Conservation (phyloP, 257 asterid species). For the Solanum peruvianum region DNA sequence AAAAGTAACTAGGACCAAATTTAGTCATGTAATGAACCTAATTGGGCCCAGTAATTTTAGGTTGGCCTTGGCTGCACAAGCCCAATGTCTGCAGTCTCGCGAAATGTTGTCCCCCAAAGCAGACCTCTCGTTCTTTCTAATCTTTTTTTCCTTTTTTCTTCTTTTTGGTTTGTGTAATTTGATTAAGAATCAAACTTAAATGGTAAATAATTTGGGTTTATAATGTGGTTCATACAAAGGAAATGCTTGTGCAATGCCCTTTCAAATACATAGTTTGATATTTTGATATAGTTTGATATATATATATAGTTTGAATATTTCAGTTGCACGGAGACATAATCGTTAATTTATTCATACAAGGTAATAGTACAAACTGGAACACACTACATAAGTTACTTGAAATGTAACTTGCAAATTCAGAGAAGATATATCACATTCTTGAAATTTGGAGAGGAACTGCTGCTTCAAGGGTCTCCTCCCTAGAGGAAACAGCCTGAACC, state of each 20-base stretch:
- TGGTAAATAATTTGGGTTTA: neutral
- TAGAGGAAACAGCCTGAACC: conserved; percentile 41
- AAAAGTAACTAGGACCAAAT: neutral
- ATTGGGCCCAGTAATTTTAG: neutral
- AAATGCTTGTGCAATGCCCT: neutral
- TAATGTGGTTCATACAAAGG: neutral
- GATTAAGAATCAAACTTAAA: neutral
- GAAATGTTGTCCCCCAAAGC: neutral
- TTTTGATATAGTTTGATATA: neutral
- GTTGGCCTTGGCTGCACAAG: neutral
- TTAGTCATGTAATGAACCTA: neutral
- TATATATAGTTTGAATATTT: neutral
- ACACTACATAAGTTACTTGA: neutral
- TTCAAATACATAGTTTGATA: too few relatives aligned
- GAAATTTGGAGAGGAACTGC: conserved; percentile 84
- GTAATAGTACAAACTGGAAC: neutral
- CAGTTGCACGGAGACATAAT: neutral
- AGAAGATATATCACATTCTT: conserved; percentile 29
- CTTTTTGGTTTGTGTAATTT: neutral
- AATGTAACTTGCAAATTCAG: neutral
- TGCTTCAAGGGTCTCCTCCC: conserved; percentile 59
- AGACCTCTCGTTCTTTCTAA: neutral
- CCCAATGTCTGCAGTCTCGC: neutral
- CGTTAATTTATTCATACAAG: neutral
- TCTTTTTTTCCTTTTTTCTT: neutral